Evolutionary conservation across 768 basidiomycete species (phyloP).

Genomic region (Clitopilus passeckerianus): DNA sequence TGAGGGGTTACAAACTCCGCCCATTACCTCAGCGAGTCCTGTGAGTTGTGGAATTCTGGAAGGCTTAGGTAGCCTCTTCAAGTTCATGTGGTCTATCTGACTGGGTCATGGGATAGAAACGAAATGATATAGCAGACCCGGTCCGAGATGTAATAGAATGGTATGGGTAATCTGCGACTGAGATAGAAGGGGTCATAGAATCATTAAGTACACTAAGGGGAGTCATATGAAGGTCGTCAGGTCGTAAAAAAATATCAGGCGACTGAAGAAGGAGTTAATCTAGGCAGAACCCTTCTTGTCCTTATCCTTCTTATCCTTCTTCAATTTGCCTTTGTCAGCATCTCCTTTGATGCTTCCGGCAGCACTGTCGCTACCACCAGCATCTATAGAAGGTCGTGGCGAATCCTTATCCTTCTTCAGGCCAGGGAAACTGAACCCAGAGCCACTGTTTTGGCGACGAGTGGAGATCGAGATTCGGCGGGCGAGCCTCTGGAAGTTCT

Average conservation of each 20-base stretch:
- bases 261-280: constrained; percentile 6
- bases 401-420: constrained; percentile 44
- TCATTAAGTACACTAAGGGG: constrained; percentile 13
- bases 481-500: constrained; percentile 82
- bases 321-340: constrained; percentile 41
- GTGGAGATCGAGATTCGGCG: constrained; percentile 66
- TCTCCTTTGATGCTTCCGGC: constrained; percentile 49
- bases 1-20: constrained; percentile 47
- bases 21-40: constrained; percentile 3
- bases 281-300: constrained; percentile 44
- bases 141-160: constrained; percentile 1
- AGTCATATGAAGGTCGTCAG: constrained; percentile 20
- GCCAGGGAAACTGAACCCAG: constrained; percentile 37
- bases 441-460: constrained; percentile 43
- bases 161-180: neutral
- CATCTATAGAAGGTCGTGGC: constrained; percentile 41
- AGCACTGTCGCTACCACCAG: constrained; percentile 48
- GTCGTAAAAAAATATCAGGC: constrained; percentile 10
- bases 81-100: constrained; percentile 38
- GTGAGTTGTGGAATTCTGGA: neutral
- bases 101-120: constrained; percentile 4
- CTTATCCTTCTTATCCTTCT: constrained; percentile 59
- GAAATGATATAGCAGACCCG: constrained; percentile 1
- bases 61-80: constrained; percentile 21
- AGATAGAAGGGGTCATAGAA: constrained; percentile 4